Percentiles rank a stretch among this genome's conserved stretches.
phyloP scores from a whole-genome alignment of 2,329 filamentous ascomycete genomes.

The Exophiala sp. region DNA sequence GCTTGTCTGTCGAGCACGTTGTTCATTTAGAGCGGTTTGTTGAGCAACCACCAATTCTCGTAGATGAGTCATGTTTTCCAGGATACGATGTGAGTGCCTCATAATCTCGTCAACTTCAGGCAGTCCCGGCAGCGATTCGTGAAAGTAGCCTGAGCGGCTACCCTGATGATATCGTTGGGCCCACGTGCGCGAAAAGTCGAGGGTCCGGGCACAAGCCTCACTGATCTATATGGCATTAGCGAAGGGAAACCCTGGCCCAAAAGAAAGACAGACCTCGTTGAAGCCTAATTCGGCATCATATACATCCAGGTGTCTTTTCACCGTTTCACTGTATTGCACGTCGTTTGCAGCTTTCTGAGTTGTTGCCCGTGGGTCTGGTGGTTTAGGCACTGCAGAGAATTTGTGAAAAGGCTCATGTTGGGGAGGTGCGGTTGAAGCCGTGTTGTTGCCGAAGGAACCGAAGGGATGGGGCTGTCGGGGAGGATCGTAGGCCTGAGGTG shows the following conservation, averaged over 20 bases:
- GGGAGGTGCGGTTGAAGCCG: constrained; percentile 4
- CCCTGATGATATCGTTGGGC: constrained; percentile 40
- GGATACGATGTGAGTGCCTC: constrained; percentile 40
- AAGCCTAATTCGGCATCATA: constrained; percentile 53
- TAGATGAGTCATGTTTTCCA: constrained; percentile 52
- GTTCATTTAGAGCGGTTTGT: constrained; percentile 52
- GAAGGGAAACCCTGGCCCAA: neutral
- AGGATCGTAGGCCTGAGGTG: constrained; percentile 14
- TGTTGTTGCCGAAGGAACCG: constrained; percentile 1
- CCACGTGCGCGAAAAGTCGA: constrained; percentile 44
- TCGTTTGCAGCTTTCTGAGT: constrained; percentile 11
- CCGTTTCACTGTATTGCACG: constrained; percentile 40
- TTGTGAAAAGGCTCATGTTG: constrained; percentile 16
- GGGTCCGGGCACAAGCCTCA: constrained; percentile 40
- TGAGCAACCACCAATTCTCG: constrained; percentile 56
- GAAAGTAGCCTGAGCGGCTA: constrained; percentile 40
- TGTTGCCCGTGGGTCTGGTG: constrained; percentile 10
- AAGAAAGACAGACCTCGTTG: constrained; percentile 40
- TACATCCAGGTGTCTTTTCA: constrained; percentile 59
- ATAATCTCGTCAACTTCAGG: constrained; percentile 45
- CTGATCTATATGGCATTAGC: constrained; percentile 36
- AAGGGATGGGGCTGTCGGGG: constrained; percentile 8
- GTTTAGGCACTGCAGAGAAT: constrained; percentile 19
- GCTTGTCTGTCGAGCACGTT: constrained; percentile 37
- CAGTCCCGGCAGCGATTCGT: constrained; percentile 41